Base-by-base conservation (phyloP, 768 basidiomycete species). In the Pholiota conissans region DNA sequence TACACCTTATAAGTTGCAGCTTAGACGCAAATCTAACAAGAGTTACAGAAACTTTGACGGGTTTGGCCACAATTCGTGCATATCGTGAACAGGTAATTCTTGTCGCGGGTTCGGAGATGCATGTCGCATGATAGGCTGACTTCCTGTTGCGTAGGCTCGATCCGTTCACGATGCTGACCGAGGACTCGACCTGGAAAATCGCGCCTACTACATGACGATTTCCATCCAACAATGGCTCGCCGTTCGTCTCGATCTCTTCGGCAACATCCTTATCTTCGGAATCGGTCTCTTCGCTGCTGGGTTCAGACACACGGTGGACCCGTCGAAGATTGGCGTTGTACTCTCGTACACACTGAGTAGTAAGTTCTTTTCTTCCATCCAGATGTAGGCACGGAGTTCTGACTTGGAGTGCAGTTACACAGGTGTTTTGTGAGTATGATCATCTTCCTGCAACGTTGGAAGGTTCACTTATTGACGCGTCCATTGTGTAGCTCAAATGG, bases 231-330 rank as follows among this genome's bases (percentile, higher is more conserved):
- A 83, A 48, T 90, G 86, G 86, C 74, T 89, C 3, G 77, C 78
- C 8, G 69, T 87, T 5, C 76, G 89, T 14, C 77, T 91, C 0
- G 88, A 90, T 61, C 66, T 89, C 18, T 81, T 88, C n/a, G 86
- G 83, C 1, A 87, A 88, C 63, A 61, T 84, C 16, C 69, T 91
- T 10, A 77, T 91, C 30, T 74, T 91, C n/a, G 86, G 87, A 1
- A 89, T 93, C 49, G 84, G 76, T 3, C 71, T 91, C 11, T 90
- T 91, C 67, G 87, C 86, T 7, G 83, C 84, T n/a, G 83, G 84
- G 3, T 85, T 85, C 70, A 71, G 86, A n/a, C 72, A 78, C 42
- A 69, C 78, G 0, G 80, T 85, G 11, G 74, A 82, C 59, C 85
- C 88, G 3, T 63, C 81, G 5, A 82, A 80, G 61, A 79, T 83